Conservation (phyloP, 495 filamentous ascomycete species). For the Neohortaea acidophila region DNA sequence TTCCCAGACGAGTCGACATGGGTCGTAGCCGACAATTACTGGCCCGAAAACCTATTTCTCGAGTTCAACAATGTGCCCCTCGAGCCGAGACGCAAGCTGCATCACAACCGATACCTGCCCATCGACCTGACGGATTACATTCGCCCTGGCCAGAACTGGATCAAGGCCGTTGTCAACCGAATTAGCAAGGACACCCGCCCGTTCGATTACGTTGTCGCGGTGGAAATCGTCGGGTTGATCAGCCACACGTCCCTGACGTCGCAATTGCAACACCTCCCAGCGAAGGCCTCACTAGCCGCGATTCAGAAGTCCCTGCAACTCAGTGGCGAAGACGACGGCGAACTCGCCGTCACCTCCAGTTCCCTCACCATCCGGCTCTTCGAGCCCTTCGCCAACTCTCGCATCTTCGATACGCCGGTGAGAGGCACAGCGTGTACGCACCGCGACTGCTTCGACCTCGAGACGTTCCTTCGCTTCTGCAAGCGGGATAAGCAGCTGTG, state of each 20-base stretch:
- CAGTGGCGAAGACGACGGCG: slow-evolving; percentile 40
- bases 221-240: slow-evolving; percentile 29
- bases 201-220: slow-evolving; percentile 37
- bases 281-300: slow-evolving; percentile 26
- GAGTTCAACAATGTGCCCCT: slow-evolving; percentile 48
- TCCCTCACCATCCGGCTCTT: slow-evolving; percentile 55
- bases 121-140: slow-evolving; percentile 50
- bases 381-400: slow-evolving; percentile 52
- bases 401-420: slow-evolving; percentile 54
- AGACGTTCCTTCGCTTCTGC: slow-evolving; percentile 58
- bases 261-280: slow-evolving; percentile 29
- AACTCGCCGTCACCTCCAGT: slow-evolving; percentile 46
- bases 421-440: slow-evolving; percentile 50
- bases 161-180: slow-evolving; percentile 40
- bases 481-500: slow-evolving; percentile 32
- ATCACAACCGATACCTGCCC: slow-evolving; percentile 61
- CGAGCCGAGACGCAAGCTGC: slow-evolving; percentile 43
- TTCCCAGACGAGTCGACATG: slow-evolving; percentile 35
- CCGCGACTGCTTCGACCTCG: slow-evolving; percentile 76
- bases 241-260: slow-evolving; percentile 37
- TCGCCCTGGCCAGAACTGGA: slow-evolving; percentile 38
- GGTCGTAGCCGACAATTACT: slow-evolving; percentile 44
- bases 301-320: slow-evolving; percentile 37
- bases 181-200: slow-evolving; percentile 25
- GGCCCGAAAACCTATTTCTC: slow-evolving; percentile 60